phyloP scores from a whole-genome alignment of 306 rosid genomes.

The Cucumis melo region DNA sequence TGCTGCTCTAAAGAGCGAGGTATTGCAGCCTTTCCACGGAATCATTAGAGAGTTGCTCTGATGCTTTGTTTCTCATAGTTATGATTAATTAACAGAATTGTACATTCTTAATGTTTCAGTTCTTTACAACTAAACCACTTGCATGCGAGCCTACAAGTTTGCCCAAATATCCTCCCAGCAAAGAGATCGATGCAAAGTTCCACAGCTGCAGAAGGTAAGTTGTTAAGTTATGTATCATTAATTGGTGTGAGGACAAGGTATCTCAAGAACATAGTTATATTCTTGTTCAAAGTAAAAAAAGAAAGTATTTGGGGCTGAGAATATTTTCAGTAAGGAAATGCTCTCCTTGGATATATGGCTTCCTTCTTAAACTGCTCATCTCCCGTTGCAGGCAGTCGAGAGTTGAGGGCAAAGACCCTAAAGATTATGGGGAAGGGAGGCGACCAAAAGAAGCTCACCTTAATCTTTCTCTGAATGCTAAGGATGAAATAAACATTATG shows the following conservation, averaged over 20 bases:
- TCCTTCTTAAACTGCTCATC: background rate
- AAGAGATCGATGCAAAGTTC: conserved; percentile 79
- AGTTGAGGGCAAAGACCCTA: conserved; percentile 30
- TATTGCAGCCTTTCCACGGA: conserved; percentile 6
- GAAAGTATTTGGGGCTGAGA: background rate
- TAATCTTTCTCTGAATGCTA: conserved; percentile 19
- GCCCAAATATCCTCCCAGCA: conserved; percentile 87
- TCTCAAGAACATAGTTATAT: background rate
- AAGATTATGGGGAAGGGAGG: conserved; percentile 30
- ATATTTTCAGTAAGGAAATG: background rate
- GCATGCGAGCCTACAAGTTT: conserved; percentile 81
- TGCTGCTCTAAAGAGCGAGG: conserved; percentile 69
- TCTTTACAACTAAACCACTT: conserved; percentile 57
- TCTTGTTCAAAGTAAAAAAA: background rate
- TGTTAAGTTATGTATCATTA: background rate
- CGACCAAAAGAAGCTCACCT: conserved; percentile 25
- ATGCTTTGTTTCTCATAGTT: background rate
- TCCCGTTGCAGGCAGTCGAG: conserved; percentile 35
- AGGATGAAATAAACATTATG: conserved; percentile 14
- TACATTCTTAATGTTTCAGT: conserved; percentile 22
- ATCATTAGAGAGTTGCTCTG: background rate
- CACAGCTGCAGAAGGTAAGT: conserved; percentile 57
- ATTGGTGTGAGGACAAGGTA: background rate
- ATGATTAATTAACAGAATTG: background rate
- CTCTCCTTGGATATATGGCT: background rate